These are phyloP conservation scores for Mesembryanthemum crystallinum DNA, from an alignment of 148 eudicot species.

Conservation along the genomic window DNA sequence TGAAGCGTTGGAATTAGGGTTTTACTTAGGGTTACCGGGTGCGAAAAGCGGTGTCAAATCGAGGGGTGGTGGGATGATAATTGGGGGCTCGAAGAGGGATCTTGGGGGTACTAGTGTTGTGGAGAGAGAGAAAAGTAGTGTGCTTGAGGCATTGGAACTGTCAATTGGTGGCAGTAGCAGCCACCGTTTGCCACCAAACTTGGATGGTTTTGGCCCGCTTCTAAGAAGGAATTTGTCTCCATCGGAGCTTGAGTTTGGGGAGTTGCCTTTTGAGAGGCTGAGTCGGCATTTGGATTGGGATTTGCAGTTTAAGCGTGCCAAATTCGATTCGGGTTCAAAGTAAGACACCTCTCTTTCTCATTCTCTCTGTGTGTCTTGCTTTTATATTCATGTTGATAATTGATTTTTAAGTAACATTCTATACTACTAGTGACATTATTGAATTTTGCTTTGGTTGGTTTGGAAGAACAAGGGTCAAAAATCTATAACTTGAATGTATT, in stretches of 20 bases:
- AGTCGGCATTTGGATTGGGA: slow-evolving; percentile 35
- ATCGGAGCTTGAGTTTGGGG: background rate
- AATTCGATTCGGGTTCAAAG: slow-evolving; percentile 33
- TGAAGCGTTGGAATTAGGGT: slow-evolving; percentile 31
- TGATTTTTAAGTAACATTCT: background rate
- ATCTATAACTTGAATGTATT: background rate
- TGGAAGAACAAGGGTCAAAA: background rate
- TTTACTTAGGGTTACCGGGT: slow-evolving; percentile 30
- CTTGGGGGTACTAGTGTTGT: slow-evolving; percentile 25
- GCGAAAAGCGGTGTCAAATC: background rate
- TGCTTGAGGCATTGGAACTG: slow-evolving; percentile 26
- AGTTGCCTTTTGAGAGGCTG: background rate
- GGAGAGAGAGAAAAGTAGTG: slow-evolving; percentile 34
- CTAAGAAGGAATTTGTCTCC: background rate
- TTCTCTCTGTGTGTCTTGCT: background rate
- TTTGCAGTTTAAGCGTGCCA: slow-evolving; percentile 70
- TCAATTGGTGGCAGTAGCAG: slow-evolving; percentile 34
- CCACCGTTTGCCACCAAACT: slow-evolving; percentile 14
- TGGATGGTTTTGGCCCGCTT: slow-evolving; percentile 19
- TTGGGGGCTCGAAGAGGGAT: slow-evolving; percentile 36
- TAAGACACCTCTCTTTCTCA: slow-evolving; percentile 18
- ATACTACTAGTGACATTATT: background rate
- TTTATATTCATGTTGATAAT: background rate
- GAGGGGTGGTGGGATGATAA: slow-evolving; percentile 16
- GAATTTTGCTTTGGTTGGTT: background rate